A percentile compares a stretch with the other conserved stretches of the same genome.
Conservation (phyloP, 805 yeast genomes). For the Trichomonascus vanleenenianus region DNA sequence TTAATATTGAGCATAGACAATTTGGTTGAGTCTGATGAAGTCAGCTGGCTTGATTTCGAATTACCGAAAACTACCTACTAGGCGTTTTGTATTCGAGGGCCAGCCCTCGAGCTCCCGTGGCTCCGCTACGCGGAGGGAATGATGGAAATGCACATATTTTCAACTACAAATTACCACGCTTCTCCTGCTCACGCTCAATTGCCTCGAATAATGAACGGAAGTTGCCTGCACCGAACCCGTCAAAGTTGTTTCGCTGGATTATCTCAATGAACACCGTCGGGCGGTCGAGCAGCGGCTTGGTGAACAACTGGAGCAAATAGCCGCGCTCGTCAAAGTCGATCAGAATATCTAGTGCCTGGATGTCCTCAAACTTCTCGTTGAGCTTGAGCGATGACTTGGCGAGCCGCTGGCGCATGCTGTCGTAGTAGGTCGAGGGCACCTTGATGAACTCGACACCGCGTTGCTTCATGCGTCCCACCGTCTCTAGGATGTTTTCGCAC, state of each 20-base stretch:
- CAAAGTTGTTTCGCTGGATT: slow-evolving; percentile 70
- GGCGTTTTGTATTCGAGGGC: no score
- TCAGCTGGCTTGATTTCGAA: no score
- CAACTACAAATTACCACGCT: slow-evolving; percentile 49
- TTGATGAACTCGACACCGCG: slow-evolving; percentile 66
- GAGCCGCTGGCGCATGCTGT: slow-evolving; percentile 39
- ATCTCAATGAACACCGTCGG: slow-evolving; percentile 80
- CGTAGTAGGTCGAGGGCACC: slow-evolving; percentile 54
- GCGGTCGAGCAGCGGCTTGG: slow-evolving; percentile 66
- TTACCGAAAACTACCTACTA: no score
- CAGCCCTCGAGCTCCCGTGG: no score
- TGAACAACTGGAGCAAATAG: slow-evolving; percentile 74
- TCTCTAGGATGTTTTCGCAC: slow-evolving; percentile 51
- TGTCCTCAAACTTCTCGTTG: slow-evolving; percentile 42
- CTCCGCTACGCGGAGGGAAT: no score
- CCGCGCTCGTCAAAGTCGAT: slow-evolving; percentile 73
- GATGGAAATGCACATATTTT: no score
- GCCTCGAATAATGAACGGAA: slow-evolving; percentile 76
- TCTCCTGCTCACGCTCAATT: slow-evolving; percentile 66
- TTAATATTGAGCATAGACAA: no score
- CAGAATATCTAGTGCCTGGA: slow-evolving; percentile 45
- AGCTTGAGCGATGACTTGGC: slow-evolving; percentile 37
- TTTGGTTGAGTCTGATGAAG: no score
- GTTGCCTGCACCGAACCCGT: slow-evolving; percentile 87
- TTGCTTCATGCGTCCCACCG: slow-evolving; percentile 45